Percentiles rank a stretch among this genome's conserved stretches.
phyloP scores from a whole-genome alignment of 495 filamentous ascomycete species.

The Aspergillus incahuasiensis region DNA sequence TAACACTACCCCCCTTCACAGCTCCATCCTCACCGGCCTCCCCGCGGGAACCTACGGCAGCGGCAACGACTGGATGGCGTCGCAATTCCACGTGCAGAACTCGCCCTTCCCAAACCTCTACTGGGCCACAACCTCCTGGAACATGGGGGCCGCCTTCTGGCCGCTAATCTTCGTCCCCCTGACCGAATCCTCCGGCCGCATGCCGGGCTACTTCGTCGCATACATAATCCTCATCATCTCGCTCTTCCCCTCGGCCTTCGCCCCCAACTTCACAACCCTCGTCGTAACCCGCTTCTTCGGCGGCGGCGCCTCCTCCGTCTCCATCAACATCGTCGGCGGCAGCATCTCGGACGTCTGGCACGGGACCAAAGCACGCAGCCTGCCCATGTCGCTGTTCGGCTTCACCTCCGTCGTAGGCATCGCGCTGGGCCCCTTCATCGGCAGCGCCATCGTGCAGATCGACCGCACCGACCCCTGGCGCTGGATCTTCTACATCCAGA shows the following conservation, averaged over 20 bases:
- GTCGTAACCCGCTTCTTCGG: slow-evolving; percentile 48
- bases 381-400: slow-evolving; percentile 44
- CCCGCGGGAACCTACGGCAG: slow-evolving; percentile 40
- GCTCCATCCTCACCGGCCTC: slow-evolving; percentile 40
- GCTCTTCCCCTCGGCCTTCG: slow-evolving; percentile 47
- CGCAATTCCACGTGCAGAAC: slow-evolving; percentile 40
- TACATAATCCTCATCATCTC: slow-evolving; percentile 46
- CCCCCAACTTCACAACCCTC: slow-evolving; percentile 49
- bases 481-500: slow-evolving; percentile 52
- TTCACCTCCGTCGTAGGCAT: slow-evolving; percentile 42
- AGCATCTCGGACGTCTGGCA: slow-evolving; percentile 44
- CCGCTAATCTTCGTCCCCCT: slow-evolving; percentile 49
- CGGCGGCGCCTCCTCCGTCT: slow-evolving; percentile 43
- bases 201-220: slow-evolving; percentile 45
- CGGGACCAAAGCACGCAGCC: slow-evolving; percentile 34
- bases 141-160: slow-evolving; percentile 48
- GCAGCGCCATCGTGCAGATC: slow-evolving; percentile 35
- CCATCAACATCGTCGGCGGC: slow-evolving; percentile 45
- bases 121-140: slow-evolving; percentile 51
- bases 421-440: slow-evolving; percentile 47
- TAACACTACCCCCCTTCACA: neutral
- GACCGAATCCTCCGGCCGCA: slow-evolving; percentile 48
- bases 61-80: slow-evolving; percentile 35
- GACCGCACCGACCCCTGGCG: slow-evolving; percentile 37
- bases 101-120: slow-evolving; percentile 38